Evolutionary conservation across 805 yeast genomes (phyloP), one percentile per base, ranked within the genome.

Genomic region (Saturnispora gosingensis): DNA sequence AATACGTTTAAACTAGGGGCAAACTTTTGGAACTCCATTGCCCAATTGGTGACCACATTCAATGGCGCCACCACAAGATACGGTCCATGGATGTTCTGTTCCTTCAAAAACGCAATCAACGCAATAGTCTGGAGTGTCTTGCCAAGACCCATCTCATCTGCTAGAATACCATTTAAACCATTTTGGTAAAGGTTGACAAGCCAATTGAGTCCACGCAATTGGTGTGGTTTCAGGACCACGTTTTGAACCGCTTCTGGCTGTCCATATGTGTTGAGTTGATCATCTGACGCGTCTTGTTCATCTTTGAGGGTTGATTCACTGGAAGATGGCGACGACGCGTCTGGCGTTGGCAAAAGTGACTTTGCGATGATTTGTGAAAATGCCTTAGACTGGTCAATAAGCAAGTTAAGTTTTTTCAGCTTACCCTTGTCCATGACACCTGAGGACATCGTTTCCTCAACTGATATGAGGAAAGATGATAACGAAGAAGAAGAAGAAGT

Each of bases 121-220:
- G 96, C 77, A 51, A 91, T 88, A 43, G 93, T 83, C 65, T 93
- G 96, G 7, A 91, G 67, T 0, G 99, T 93, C 64, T 91, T 91
- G 1, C 99, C 99, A 25, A 91, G 71, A 0, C 98, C 98, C 99
- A 91, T 91, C 66, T 91, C 98, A 68, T 93, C 98, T 0, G 98
- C 98, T 20, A 93, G 70, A 35, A 93, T 90, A 2, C 98, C 99
- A 65, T 91, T 91, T 28, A 91, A 72, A 0, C 98, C 99, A 66
- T 91, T 93, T 62, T 90, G 95, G 64, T 85, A 93, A 25, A 91
- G 68, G 0, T 96, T 84, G 13, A 83, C 77, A 42, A 93, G 69
- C 98, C 98, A 91, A 56, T 88, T 89, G 52, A 91, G 75, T 1
- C 98, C 99, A 51, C 85, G 89, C 18, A 88, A 65, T 67, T 91